These are phyloP conservation scores for Xylaria castorea DNA, from an alignment of 495 filamentous ascomycete genomes.

Conservation along the genomic window DNA sequence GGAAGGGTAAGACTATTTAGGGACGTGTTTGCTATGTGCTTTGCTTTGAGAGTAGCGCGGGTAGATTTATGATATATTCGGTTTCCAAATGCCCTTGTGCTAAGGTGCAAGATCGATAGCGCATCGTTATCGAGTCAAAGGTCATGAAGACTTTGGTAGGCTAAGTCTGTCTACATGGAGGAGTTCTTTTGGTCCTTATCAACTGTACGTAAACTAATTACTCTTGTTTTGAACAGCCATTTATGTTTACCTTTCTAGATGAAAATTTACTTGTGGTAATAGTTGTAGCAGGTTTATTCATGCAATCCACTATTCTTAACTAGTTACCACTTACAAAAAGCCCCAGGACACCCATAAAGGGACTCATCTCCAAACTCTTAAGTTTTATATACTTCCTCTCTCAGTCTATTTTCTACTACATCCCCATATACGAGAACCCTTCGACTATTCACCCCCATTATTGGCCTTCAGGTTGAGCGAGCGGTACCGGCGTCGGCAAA, in stretches of 20 bases:
- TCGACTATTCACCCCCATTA: not conserved
- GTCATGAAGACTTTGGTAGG: too few species aligned
- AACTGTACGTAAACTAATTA: not conserved
- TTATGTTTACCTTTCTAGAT: not conserved
- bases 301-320: not conserved
- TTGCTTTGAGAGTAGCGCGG: not conserved
- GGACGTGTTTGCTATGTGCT: not conserved
- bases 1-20: conserved; percentile 36
- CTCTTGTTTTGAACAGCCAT: not conserved
- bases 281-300: not conserved
- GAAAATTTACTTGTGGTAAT: not conserved
- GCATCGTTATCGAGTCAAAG: not conserved
- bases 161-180: too few species aligned
- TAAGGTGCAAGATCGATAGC: not conserved
- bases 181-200: too few species aligned
- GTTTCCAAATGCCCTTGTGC: not conserved
- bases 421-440: not conserved
- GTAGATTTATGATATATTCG: not conserved
- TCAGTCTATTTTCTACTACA: not conserved
- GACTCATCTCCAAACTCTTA: not conserved
- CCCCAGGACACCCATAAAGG: not conserved
- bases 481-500: not conserved
- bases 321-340: not conserved
- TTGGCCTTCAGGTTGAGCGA: not conserved
- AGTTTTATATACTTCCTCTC: not conserved